Base-by-base conservation (phyloP, 2,329 filamentous ascomycete species). In the Penicillium sp. region DNA sequence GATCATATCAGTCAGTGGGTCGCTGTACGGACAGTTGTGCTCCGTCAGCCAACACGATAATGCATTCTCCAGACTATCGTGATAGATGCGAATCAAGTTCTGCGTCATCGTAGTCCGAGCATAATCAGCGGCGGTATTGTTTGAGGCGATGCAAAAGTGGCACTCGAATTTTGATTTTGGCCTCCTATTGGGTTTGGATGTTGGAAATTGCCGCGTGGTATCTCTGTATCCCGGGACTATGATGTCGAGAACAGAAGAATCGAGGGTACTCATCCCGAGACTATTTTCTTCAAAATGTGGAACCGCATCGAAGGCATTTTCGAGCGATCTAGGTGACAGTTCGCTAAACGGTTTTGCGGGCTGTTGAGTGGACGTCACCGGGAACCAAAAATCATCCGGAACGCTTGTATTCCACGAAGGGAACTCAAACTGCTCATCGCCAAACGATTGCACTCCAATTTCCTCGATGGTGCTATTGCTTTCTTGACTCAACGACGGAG, bases 31-130 rank as follows among this genome's bases (percentile, higher is more conserved):
- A 61, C 79, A 81, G 26, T 79, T 81, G 56, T 75, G 73, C 65
- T 81, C 79, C 6, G 79, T 81, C 60, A 79, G 63, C 77, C 76
- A 82, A 61, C 76, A 81, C 13, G 76, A 78, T n/a, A 79, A 68
- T 13, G 75, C 79, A 59, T 80, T 79, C 66, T 80, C 79, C 70
- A 81, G 78, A 61, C 77, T 78, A 65, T 81, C 76, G 60, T 80
- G 76, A 61, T 81, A 81, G 44, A 81, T 78, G 58, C 74, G 77
- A 51, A 81, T 71, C 57, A 81, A 62, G 13, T 75, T 76, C 53
- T 76, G 74, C 38, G 72, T 75, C 67, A 81, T 68, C 40, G 75
- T 71, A 7, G 71, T 72, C 33, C 74, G 79, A 56, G 77, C 77
- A 51, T 70, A 74, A 40, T 74, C 69, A 22, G 69, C 72, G 4